These are phyloP conservation scores for Solanum okadae DNA, from an alignment of 257 asterid genomes.

Conservation along the genomic window DNA sequence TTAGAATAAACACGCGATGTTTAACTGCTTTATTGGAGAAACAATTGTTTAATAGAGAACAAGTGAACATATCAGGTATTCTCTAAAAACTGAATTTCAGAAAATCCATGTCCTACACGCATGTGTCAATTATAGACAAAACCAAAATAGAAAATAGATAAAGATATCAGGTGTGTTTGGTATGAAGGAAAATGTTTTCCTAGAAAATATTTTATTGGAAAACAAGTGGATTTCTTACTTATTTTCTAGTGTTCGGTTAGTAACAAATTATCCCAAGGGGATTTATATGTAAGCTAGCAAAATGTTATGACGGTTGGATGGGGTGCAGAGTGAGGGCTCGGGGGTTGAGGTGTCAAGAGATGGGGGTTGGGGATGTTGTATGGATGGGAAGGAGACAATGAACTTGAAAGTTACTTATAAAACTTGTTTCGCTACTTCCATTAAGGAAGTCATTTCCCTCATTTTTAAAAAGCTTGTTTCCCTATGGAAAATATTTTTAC, in stretches of 20 bases:
- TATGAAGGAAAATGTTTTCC: not conserved
- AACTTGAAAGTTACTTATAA: not conserved
- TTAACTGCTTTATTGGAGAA: not conserved
- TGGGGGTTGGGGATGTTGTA: not conserved
- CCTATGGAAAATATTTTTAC: not conserved
- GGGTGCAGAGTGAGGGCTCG: not conserved
- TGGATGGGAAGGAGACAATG: not conserved
- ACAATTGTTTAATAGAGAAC: not conserved
- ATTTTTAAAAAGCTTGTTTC: not conserved
- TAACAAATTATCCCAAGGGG: not conserved
- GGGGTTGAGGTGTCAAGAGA: not conserved
- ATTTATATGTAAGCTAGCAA: not conserved
- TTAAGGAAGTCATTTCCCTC: not conserved
- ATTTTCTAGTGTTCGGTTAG: not conserved
- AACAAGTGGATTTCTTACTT: not conserved
- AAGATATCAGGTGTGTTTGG: not conserved
- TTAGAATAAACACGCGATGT: not conserved
- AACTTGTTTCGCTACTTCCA: not conserved
- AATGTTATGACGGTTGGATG: not conserved
- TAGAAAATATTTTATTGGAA: no score
- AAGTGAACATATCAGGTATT: not conserved
- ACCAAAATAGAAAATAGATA: not conserved
- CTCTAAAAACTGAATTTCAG: not conserved
- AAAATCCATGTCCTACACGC: not conserved
- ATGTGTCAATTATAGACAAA: not conserved